These are phyloP conservation scores for Xerocomellus intermedius DNA, from an alignment of 768 basidiomycete species.

Conservation along the genomic window DNA sequence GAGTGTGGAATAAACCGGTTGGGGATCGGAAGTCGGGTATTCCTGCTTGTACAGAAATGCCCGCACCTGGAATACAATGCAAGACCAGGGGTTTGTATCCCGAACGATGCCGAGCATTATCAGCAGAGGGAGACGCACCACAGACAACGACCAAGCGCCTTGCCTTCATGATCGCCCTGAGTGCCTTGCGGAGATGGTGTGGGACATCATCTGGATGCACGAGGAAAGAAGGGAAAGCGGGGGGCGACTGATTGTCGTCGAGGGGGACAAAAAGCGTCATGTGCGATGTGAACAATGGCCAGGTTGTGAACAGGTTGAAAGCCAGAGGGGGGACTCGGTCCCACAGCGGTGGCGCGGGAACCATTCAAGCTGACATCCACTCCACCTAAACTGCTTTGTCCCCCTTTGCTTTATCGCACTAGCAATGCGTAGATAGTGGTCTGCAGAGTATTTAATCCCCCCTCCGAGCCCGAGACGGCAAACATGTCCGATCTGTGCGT, in stretches of 20 bases:
- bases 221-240: constrained; percentile 57
- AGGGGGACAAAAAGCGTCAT: constrained; percentile 68
- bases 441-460: constrained; percentile 9
- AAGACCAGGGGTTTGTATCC: not conserved
- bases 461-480: not conserved
- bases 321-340: constrained; percentile 11
- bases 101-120: constrained; percentile 12
- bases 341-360: constrained; percentile 32
- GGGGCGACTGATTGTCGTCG: constrained; percentile 44
- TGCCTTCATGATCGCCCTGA: constrained; percentile 73
- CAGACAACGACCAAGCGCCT: constrained; percentile 83
- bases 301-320: constrained; percentile 21
- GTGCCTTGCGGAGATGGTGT: constrained; percentile 49
- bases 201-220: constrained; percentile 43
- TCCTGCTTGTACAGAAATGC: constrained; percentile 82
- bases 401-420: constrained; percentile 14
- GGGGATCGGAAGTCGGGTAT: constrained; percentile 89
- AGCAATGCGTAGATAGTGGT: constrained; percentile 2
- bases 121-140: constrained; percentile 49
- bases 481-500: constrained; percentile 17
- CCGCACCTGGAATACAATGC: constrained; percentile 58
- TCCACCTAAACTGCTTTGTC: constrained; percentile 10
- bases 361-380: not conserved
- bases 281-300: constrained; percentile 26
- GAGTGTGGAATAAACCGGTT: constrained; percentile 73